Evolutionary conservation across 257 asterid genomes (phyloP), one percentile per base, ranked within the genome.

Genomic region (Salvia splendens): DNA sequence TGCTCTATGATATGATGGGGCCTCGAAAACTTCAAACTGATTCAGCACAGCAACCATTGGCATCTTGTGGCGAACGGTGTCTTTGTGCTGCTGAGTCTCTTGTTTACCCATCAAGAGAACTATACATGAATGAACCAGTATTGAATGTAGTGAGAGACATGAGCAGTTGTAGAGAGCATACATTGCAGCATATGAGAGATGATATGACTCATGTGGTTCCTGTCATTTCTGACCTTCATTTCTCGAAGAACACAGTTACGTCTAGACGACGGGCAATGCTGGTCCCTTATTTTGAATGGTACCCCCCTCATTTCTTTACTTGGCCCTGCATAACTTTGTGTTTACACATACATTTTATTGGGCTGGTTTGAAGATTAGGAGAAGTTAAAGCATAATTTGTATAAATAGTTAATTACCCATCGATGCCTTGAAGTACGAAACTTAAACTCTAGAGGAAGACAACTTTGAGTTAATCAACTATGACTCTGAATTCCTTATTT

Each of bases 251-350:
- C 74, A 43, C 89, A 12, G 73, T 30, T 24, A 82, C 82, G 47
- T 74, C 79, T 46, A 75, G 75, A 61, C 83, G 76, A 73, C 88
- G 69, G 54, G 38, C 95, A 30, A 66, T 88, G 91, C 72, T 94
- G 77, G 97, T 94, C 72, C 99, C 99, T 12, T 88, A 75, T 79
- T 94, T 94, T 46, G 95, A 88, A 80, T 84, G 99, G 99, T 91
- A 81, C 62, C 20, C 67, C 43, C 11, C 63, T 75, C 58, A 28
- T 60, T 41, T 9, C 52, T 42, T 9, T 56, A 15, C 49, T 46
- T 12, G n/a, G 41, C 17, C n/a, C 11, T 5, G 49, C 28, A 38
- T 32, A 11, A 30, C 61, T 30, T 20, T 14, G 12, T 8, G 10
- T 3, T 7, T 52, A 36, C 7, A 38, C 42, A 38, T 38, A 6